Evolutionary conservation across 345 rosid species (phyloP), one percentile per base, ranked within the genome.

Genomic region (Ceriops tagal): DNA sequence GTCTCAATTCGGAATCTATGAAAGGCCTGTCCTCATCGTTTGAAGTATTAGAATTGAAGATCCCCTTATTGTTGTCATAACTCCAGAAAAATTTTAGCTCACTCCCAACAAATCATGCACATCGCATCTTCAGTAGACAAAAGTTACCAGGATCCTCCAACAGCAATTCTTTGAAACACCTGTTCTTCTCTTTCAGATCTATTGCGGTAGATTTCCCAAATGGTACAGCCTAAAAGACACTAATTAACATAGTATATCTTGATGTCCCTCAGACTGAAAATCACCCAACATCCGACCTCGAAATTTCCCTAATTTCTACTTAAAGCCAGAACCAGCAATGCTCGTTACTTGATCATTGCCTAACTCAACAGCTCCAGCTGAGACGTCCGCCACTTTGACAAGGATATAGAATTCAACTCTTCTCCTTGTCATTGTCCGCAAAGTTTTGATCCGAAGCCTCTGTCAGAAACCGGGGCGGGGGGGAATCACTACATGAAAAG

Each of bases 361-460:
- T 65, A 71, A 61, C 70, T 69, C 74, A 74, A 65, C 74, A 52
- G 57, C 43, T 10, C 22, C 67, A 64, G 66, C 51, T 28, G 13
- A 26, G 57, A 76, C 79, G 70, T 78, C 77, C 52, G 56, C 67
- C 80, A 79, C 68, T 82, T 86, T 15, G 73, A 60, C 55, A 8
- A 11, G 13, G 71, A 59, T 15, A 62, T 56, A 62, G 53, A 43
- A 39, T 66, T 67, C 64, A 68, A 75, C 27, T 69, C 66, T 35
- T 73, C 79, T 65, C 58, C 80, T 61, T 64, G 66, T 22, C 81
- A 76, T 66, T 70, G 55, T 84, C 84, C 26, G 62, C 80, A 82
- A 91, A 91, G 78, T 91, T 91, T 84, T 89, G 97, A 78, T 85
- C 91, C 18, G 89, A 85, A 5, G 73, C 84, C 82, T 91, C 97